A percentile compares a stretch with the other conserved stretches of the same genome.
Conservation (phyloP, 495 filamentous ascomycete species). For the Cairneyella variabilis region DNA sequence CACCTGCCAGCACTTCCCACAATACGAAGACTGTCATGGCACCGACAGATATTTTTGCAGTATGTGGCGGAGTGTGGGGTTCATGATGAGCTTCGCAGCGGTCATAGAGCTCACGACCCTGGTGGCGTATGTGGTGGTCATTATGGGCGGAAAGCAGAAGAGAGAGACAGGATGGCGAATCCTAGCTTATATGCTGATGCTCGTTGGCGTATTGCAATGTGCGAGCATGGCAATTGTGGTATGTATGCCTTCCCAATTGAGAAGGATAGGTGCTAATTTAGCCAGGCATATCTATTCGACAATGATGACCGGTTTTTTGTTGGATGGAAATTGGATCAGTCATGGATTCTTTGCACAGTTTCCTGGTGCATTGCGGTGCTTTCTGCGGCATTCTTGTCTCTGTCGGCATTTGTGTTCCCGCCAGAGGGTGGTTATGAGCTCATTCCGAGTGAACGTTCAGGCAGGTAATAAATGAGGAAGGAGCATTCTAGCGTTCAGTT, state of each 20-base stretch:
- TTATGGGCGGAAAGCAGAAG: constrained; percentile 72
- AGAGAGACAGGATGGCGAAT: constrained; percentile 76
- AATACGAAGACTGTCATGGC: constrained; percentile 64
- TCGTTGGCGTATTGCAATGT: constrained; percentile 60
- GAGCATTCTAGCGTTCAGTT: too few relatives aligned
- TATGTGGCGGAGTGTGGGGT: constrained; percentile 85
- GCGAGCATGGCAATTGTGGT: constrained; percentile 76
- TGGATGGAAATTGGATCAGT: constrained; percentile 77
- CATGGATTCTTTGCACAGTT: constrained; percentile 72
- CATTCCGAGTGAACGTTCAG: constrained; percentile 25
- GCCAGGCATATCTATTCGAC: constrained; percentile 76
- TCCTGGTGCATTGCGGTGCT: constrained; percentile 66
- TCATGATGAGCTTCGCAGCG: constrained; percentile 77
- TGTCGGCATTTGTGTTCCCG: constrained; percentile 64
- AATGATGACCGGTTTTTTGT: constrained; percentile 81
- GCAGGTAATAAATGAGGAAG: constrained; percentile 2
- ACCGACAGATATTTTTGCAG: constrained; percentile 75
- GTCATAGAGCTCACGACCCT: constrained; percentile 72
- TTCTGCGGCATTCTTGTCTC: constrained; percentile 55
- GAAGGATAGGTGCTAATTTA: constrained; percentile 3
- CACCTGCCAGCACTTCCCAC: constrained; percentile 47
- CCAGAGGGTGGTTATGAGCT: constrained; percentile 84
- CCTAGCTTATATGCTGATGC: constrained; percentile 56
- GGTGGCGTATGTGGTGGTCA: constrained; percentile 68
- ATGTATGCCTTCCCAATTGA: constrained; percentile 32